A percentile compares a stretch with the other conserved stretches of the same genome.
Evolutionary conservation across 2,329 filamentous ascomycete species (phyloP).

Genomic region (Aspergillus floridensis): DNA sequence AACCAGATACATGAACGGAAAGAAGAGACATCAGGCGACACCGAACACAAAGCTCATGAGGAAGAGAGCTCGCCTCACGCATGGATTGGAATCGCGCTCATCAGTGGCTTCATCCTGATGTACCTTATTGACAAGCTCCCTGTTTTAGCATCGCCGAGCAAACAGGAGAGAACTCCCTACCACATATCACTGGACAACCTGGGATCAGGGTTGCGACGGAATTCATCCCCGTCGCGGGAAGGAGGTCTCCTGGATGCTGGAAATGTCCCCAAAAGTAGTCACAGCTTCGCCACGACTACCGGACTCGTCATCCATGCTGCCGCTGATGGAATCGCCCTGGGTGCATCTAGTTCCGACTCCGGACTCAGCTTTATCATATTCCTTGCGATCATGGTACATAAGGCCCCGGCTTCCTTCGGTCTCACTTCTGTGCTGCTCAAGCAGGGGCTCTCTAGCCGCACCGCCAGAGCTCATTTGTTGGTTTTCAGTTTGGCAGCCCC

Average conservation of each 20-base stretch:
- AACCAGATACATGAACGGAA: constrained; percentile 25
- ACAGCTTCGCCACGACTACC: constrained; percentile 76
- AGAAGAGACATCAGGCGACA: constrained; percentile 33
- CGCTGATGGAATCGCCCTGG: constrained; percentile 92
- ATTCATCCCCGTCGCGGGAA: constrained; percentile 39
- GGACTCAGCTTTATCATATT: constrained; percentile 89
- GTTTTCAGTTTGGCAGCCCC: constrained; percentile 92
- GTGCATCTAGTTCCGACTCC: constrained; percentile 78
- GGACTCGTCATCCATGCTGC: constrained; percentile 95
- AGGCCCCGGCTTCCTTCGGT: constrained; percentile 92
- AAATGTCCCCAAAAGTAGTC: constrained; percentile 36
- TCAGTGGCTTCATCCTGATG: constrained; percentile 92
- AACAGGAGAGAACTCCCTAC: constrained; percentile 65
- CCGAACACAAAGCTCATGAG: constrained; percentile 38
- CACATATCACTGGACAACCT: constrained; percentile 89
- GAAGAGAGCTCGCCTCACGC: constrained; percentile 58
- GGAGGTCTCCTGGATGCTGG: constrained; percentile 38
- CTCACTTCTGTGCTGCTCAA: constrained; percentile 86
- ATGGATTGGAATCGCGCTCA: constrained; percentile 83
- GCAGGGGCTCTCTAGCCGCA: constrained; percentile 84
- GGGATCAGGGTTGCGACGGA: constrained; percentile 53
- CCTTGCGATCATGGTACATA: constrained; percentile 94
- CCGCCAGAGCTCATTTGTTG: constrained; percentile 77
- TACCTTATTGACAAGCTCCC: constrained; percentile 89
- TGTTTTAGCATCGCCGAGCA: constrained; percentile 66